phyloP scores from a whole-genome alignment of 805 yeast genomes.

The Geotrichum ghanense region DNA sequence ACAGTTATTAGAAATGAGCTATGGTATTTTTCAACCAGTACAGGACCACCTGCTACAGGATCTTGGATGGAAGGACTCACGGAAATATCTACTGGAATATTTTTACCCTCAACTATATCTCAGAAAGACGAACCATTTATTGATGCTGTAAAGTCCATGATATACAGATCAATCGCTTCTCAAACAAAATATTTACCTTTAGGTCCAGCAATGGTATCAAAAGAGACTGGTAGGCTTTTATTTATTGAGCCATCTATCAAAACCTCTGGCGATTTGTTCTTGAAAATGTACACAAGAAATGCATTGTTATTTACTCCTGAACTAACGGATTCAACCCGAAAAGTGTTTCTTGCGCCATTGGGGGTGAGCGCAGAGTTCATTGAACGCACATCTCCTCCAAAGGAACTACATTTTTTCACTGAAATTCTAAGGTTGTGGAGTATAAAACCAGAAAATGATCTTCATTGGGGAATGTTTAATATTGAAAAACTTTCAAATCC shows the following conservation, averaged over 20 bases:
- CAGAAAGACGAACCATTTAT: conserved; percentile 17
- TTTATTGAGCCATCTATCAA: conserved; percentile 14
- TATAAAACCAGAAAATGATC: not conserved
- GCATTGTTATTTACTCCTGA: conserved; percentile 2
- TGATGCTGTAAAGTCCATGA: conserved; percentile 11
- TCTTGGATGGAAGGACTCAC: conserved; percentile 14
- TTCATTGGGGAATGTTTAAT: not conserved
- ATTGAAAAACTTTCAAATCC: not conserved
- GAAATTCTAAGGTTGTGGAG: conserved; percentile 6
- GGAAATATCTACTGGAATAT: conserved; percentile 20
- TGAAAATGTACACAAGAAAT: conserved; percentile 11
- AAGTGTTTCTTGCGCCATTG: conserved; percentile 8
- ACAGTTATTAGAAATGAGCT: conserved; percentile 15
- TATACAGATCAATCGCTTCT: conserved; percentile 8
- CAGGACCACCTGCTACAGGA: conserved; percentile 9
- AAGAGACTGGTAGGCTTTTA: conserved; percentile 9
- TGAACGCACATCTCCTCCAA: conserved; percentile 6
- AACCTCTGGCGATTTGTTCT: conserved; percentile 15
- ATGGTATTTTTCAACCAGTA: conserved; percentile 19
- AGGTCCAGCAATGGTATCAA: conserved; percentile 10
- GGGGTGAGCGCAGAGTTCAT: conserved; percentile 5
- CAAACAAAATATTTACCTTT: conserved; percentile 11
- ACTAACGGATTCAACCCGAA: not conserved
- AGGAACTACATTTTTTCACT: conserved; percentile 2
- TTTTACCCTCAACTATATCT: conserved; percentile 15